Percentiles rank a stretch among this genome's conserved stretches.
Evolutionary conservation across 75 land plant genomes (phyloP).

Genomic region (Isoetes taiwanensis): DNA sequence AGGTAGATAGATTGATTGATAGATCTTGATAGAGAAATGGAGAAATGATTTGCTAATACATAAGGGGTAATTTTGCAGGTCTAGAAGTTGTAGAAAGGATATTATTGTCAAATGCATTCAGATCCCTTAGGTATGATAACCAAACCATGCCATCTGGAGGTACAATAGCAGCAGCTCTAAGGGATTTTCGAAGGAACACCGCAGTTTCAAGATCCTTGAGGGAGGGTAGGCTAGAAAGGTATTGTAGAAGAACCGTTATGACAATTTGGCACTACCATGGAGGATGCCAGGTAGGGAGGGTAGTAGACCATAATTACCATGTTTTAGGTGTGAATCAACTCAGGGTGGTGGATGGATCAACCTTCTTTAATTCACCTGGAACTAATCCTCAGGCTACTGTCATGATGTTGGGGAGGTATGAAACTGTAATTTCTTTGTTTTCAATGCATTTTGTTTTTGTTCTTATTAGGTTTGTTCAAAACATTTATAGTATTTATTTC

Average conservation of each 20-base stretch:
- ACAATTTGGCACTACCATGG: constrained; percentile 91
- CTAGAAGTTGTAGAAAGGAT: constrained; percentile 34
- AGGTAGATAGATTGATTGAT: too few species aligned
- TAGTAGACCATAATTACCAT: constrained; percentile 34
- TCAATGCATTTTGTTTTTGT: too few species aligned
- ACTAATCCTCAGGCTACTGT: constrained; percentile 82
- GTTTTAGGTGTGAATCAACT: constrained; percentile 41
- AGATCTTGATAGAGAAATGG: too few species aligned
- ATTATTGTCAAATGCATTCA: constrained; percentile 35
- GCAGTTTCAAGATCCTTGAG: neutral
- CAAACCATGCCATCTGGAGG: neutral
- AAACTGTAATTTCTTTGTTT: too few species aligned
- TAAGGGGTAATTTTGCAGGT: too few species aligned
- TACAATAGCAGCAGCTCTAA: too few species aligned
- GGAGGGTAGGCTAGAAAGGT: constrained; percentile 14
- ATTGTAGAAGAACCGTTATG: constrained; percentile 34
- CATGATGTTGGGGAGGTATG: constrained; percentile 85
- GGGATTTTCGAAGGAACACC: too few species aligned
- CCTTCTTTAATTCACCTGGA: constrained; percentile 45
- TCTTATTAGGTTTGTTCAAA: too few species aligned
- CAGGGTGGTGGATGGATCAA: constrained; percentile 65
- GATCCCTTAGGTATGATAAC: constrained; percentile 23
- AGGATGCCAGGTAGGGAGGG: constrained; percentile 42
- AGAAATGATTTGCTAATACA: too few species aligned
- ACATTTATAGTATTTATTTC: too few species aligned